These are phyloP conservation scores for Syzygium grande DNA, from an alignment of 345 rosid species.

Conservation along the genomic window DNA sequence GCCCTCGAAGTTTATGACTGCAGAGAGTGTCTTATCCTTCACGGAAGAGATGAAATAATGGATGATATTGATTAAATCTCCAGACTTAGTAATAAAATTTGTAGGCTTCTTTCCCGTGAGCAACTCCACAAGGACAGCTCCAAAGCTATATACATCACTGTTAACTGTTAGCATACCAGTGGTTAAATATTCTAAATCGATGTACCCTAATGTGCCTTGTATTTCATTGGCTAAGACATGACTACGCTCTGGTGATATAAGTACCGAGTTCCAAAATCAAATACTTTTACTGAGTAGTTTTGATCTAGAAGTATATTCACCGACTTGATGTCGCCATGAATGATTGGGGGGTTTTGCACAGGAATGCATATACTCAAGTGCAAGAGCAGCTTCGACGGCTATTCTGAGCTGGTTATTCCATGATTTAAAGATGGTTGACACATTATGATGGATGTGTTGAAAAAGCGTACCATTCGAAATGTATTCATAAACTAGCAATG, in stretches of 20 bases:
- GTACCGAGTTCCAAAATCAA: background rate
- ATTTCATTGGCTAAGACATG: background rate
- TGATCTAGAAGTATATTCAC: background rate
- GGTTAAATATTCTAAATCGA: background rate
- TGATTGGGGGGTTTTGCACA: background rate
- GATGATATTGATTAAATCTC: background rate
- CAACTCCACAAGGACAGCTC: background rate
- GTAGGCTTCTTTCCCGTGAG: background rate
- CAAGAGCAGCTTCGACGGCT: background rate
- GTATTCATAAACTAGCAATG: background rate
- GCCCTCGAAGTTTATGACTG: background rate
- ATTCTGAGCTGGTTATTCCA: background rate
- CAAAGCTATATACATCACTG: background rate
- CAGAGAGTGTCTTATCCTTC: background rate
- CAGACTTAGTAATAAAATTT: background rate
- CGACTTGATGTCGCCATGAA: background rate
- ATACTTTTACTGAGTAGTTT: background rate
- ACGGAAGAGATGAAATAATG: background rate
- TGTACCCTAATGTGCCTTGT: background rate
- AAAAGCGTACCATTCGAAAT: background rate
- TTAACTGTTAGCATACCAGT: rapidly evolving
- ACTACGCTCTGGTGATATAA: background rate
- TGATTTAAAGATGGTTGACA: background rate
- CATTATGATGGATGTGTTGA: background rate
- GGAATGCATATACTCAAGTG: background rate